A percentile compares a stretch with the other conserved stretches of the same genome.
phyloP scores from a whole-genome alignment of 2,329 filamentous ascomycete genomes.

The Fusarium guadeloupense region DNA sequence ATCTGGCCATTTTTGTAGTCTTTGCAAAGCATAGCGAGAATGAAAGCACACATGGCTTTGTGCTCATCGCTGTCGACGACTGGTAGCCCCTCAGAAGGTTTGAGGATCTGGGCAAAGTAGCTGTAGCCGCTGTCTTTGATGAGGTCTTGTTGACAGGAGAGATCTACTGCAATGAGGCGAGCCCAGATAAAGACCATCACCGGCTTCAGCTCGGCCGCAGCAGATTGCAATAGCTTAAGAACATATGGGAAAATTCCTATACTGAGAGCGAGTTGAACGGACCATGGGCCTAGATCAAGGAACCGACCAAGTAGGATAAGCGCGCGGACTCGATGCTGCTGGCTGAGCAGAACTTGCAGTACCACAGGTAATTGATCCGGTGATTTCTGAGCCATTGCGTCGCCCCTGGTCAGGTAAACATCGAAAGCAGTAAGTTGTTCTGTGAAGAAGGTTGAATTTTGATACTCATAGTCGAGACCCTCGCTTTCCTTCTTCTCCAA shows the following conservation, averaged over 20 bases:
- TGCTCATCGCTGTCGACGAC: conserved; percentile 92
- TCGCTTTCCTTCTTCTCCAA: conserved; percentile 81
- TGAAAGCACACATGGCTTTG: conserved; percentile 98
- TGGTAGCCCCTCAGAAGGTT: conserved; percentile 82
- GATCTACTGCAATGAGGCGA: conserved; percentile 91
- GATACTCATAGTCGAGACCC: conserved; percentile 85
- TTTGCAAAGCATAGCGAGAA: conserved; percentile 96
- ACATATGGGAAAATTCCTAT: conserved; percentile 99
- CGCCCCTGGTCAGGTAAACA: conserved; percentile 85
- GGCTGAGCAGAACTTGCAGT: conserved; percentile 92
- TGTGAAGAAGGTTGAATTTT: conserved; percentile 94
- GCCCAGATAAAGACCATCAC: conserved; percentile 99
- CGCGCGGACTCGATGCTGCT: conserved; percentile 90
- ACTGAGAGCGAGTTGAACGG: conserved; percentile 95
- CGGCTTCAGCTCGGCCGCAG: conserved; percentile 91
- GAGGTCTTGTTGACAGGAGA: conserved; percentile 90
- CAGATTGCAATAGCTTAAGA: conserved; percentile 94
- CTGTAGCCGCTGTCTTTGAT: conserved; percentile 97
- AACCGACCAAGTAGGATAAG: conserved; percentile 93
- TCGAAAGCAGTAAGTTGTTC: conserved; percentile 98
- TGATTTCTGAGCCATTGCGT: conserved; percentile 82
- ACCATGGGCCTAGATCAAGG: conserved; percentile 95
- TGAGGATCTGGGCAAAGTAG: conserved; percentile 94
- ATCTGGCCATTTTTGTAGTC: conserved; percentile 91
- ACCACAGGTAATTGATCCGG: conserved; percentile 97